Percentiles rank a stretch among this genome's conserved stretches.
These are phyloP conservation scores for Volutella citrinella DNA, from an alignment of 2,329 filamentous ascomycete species.

Conservation along the genomic window DNA sequence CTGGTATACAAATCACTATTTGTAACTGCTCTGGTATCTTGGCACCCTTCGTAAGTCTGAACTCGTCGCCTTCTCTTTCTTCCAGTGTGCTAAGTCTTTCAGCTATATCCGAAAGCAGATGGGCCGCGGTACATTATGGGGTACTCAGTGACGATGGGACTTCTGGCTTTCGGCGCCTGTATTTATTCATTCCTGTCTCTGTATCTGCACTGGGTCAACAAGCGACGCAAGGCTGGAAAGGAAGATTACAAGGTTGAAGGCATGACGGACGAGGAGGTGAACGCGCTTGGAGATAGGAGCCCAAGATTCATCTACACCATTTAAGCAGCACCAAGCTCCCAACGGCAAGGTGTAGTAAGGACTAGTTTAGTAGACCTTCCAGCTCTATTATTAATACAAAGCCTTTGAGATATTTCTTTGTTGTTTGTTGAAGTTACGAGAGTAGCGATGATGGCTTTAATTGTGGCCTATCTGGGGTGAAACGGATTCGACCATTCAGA, in stretches of 20 bases:
- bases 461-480: no score
- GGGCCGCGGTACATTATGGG: conserved; percentile 7
- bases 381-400: no score
- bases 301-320: conserved; percentile 9
- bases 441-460: no score
- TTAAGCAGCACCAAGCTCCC: background rate
- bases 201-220: conserved; percentile 5
- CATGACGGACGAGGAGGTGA: conserved; percentile 5
- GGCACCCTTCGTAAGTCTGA: conserved; percentile 11
- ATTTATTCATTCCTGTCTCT: conserved; percentile 8
- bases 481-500: no score
- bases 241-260: conserved; percentile 9
- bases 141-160: conserved; percentile 7
- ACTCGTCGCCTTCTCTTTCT: no score
- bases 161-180: conserved; percentile 5
- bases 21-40: conserved; percentile 8
- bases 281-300: conserved; percentile 8
- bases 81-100: no score
- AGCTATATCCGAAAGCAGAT: conserved; percentile 9
- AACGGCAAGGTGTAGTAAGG: no score
- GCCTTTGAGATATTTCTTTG: no score
- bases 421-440: no score
- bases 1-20: conserved; percentile 8
- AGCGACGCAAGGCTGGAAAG: conserved; percentile 5
- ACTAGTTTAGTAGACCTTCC: no score